Evolutionary conservation across 78 protist species (phyloP), one percentile per base, ranked within the genome.

Genomic region (Chrysochromulina parva): DNA sequence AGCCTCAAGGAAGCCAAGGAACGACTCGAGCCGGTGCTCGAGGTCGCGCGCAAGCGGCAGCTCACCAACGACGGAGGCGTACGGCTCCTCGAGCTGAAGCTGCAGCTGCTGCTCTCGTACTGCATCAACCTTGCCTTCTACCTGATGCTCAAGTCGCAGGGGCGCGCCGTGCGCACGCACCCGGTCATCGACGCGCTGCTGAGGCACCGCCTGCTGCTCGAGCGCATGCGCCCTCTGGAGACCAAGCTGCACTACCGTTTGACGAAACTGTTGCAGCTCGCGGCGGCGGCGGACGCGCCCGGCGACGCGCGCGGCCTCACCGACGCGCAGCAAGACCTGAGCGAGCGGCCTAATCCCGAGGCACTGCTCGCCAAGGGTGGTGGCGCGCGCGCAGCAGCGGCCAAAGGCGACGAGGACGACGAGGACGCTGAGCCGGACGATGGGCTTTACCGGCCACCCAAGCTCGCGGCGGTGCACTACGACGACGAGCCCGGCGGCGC

Each of bases 141-240:
- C 76, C 82, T 97, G 76, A 24, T 94, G 93, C 90, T 96, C 76
- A 96, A 97, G 91, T 93, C 96, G 67, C 58, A 89, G 10, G 97
- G 97, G 54, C 19, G 54, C 53, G 52, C 96, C n/a, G 95, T 97
- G 60, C 80, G 92, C 58, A 95, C 95, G 87, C 98, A 97, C 90
- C 97, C 97, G 85, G 97, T 97, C 67, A 86, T 97, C 78, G 93
- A 65, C 53, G 92, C 93, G 88, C 91, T 97, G 50, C 94, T 97
- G 48, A 90, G 74, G 17, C 90, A 93, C n/a, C 94, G 98, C 73
- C 67, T 85, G 57, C 60, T 94, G 57, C 9, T 96, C 69, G 97
- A 96, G 52, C 93, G 92, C 90, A 52, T 96, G 65, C 53, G 93
- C 52, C 97, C 97, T 20, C 82, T 97, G 62, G 97, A 94, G n/a